These are phyloP conservation scores for Fraxinus greggii DNA, from an alignment of 305 asterid species.

Conservation along the genomic window DNA sequence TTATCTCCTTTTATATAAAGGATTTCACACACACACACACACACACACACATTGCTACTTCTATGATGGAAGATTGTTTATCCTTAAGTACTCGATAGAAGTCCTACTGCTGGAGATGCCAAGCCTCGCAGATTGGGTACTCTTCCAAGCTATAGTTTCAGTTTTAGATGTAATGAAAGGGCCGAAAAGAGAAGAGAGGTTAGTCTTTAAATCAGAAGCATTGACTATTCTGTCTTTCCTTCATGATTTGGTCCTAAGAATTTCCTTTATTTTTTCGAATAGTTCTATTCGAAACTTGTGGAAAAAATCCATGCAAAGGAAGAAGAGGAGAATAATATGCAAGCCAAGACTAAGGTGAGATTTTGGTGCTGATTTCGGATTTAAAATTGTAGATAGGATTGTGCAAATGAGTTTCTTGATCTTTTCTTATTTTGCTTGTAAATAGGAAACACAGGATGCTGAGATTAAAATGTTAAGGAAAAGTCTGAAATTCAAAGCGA, in stretches of 20 bases:
- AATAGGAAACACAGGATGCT: constrained; percentile 83
- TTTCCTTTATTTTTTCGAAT: constrained; percentile 25
- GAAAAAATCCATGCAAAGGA: constrained; percentile 91
- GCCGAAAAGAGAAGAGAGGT: constrained; percentile 96
- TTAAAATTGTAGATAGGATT: neutral
- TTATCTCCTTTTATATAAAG: neutral
- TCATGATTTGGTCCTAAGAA: constrained; percentile 18
- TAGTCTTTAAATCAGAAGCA: constrained; percentile 26
- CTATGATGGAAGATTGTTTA: constrained; percentile 1
- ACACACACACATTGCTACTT: neutral
- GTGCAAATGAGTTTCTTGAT: constrained; percentile 11
- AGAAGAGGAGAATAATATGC: constrained; percentile 70
- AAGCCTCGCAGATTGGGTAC: constrained; percentile 58
- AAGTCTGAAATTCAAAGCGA: constrained; percentile 83
- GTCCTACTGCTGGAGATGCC: constrained; percentile 67
- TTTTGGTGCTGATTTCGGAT: neutral
- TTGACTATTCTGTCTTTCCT: neutral
- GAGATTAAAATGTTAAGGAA: constrained; percentile 83
- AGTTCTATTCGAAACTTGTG: constrained; percentile 90
- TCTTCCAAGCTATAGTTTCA: constrained; percentile 77
- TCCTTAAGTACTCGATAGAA: constrained; percentile 56
- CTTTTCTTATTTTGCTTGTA: constrained; percentile 19
- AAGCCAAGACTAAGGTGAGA: constrained; percentile 68
- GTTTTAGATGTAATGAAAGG: constrained; percentile 89
- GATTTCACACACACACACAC: neutral